phyloP scores from a whole-genome alignment of 768 basidiomycete genomes.

The Serendipita indica region DNA sequence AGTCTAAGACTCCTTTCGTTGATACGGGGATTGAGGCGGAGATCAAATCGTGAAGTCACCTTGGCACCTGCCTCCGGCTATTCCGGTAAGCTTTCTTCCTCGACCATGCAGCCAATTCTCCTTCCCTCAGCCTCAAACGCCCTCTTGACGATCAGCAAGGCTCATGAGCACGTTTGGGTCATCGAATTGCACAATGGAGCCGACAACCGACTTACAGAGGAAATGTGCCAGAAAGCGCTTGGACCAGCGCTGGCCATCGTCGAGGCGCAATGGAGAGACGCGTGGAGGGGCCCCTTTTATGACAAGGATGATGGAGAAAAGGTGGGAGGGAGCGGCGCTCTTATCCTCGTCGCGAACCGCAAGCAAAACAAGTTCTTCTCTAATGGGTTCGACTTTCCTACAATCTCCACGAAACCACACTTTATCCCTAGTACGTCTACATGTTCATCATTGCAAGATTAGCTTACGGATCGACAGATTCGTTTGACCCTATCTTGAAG shows the following conservation, averaged over 20 bases:
- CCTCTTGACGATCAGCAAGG: slow-evolving; percentile 6
- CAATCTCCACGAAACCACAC: slow-evolving; percentile 6
- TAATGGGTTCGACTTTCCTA: slow-evolving; percentile 14
- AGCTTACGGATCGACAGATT: slow-evolving; percentile 10
- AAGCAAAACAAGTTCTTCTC: slow-evolving; percentile 17
- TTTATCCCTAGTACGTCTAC: slow-evolving; percentile 12
- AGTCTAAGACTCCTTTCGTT: too few relatives aligned
- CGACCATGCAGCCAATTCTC: not conserved
- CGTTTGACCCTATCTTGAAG: slow-evolving; percentile 22
- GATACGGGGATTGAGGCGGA: too few relatives aligned
- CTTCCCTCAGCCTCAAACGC: not conserved
- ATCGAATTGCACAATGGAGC: slow-evolving; percentile 16
- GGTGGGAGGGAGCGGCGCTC: slow-evolving; percentile 12
- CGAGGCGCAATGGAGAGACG: slow-evolving; percentile 14
- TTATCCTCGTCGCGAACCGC: slow-evolving; percentile 14
- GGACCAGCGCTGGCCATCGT: slow-evolving; percentile 14
- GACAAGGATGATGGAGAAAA: slow-evolving; percentile 9
- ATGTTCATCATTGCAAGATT: not conserved
- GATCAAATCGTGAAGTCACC: too few relatives aligned
- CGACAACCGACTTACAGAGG: slow-evolving; percentile 13
- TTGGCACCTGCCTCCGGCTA: too few relatives aligned
- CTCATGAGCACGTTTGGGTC: slow-evolving; percentile 10
- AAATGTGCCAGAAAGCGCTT: slow-evolving; percentile 13
- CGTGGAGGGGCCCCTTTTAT: not conserved
- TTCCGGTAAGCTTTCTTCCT: too few relatives aligned